Evolutionary conservation across 495 filamentous ascomycete genomes (phyloP).

Genomic region (Penicillium angulare): DNA sequence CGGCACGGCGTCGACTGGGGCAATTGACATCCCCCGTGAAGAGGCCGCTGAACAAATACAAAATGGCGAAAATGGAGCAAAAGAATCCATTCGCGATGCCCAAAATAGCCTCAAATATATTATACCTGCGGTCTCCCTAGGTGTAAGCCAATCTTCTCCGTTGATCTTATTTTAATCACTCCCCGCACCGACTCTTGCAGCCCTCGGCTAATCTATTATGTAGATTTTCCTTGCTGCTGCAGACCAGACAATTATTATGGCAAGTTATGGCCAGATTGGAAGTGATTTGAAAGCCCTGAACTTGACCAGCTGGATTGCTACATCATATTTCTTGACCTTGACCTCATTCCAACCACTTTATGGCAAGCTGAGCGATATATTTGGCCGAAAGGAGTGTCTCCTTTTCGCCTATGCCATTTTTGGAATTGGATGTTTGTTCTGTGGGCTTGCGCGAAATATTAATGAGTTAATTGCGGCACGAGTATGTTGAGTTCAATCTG

Average conservation of each 20-base stretch:
- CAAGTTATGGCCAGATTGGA: constrained; percentile 77
- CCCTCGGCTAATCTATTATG: too few relatives aligned
- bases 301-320: constrained; percentile 82
- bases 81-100: constrained; percentile 32
- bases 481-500: constrained; percentile 26
- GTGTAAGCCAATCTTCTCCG: constrained; percentile 33
- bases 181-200: too few relatives aligned
- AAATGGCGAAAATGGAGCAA: constrained; percentile 12
- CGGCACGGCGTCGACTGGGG: constrained; percentile 25
- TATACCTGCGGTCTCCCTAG: constrained; percentile 50
- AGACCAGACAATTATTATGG: constrained; percentile 81
- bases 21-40: constrained; percentile 23
- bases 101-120: constrained; percentile 43
- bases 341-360: constrained; percentile 80
- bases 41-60: constrained; percentile 14
- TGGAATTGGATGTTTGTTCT: constrained; percentile 68
- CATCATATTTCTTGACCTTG: constrained; percentile 71
- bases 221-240: constrained; percentile 69
- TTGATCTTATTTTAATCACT: neutral
- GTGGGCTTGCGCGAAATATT: constrained; percentile 70
- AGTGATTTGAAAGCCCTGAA: constrained; percentile 76
- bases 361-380: constrained; percentile 77
- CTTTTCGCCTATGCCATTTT: constrained; percentile 74
- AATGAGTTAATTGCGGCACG: constrained; percentile 66
- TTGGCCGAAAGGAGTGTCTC: constrained; percentile 74